Evolutionary conservation across 306 rosid species (phyloP), one percentile per base, ranked within the genome.

Genomic region (Adenanthera pavonina): DNA sequence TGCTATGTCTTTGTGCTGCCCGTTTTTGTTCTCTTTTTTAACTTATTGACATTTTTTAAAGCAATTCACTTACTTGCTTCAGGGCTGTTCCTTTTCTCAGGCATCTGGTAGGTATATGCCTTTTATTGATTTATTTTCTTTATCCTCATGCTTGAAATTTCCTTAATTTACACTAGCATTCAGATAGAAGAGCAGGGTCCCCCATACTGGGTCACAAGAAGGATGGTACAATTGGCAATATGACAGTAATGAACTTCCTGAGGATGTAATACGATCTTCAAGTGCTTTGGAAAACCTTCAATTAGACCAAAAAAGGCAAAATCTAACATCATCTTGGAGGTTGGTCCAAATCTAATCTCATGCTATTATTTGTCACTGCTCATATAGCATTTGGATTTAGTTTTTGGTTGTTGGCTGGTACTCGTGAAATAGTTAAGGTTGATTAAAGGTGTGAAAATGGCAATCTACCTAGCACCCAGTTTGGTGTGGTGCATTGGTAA

Each of bases 321-420:
- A 91, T 90, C 97, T 96, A 85, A 89, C 99, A 41, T 88, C 99
- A 25, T 96, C 99, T 59, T 96, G 99, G 98, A 89, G 97, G 99
- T 96, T 85, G 46, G 91, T 89, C 85, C 81, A 78, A 25, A 86
- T 78, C 57, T 81, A 69, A 19, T n/a, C 56, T 77, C 19, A 40
- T 52, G 5, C 41, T 30, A 60, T 77, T 20, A 14, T 17, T 54
- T 69, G 65, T 59, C 25, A 59, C 36, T 25, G 25, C 70, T 17
- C 2, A n/a, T 62, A 56, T 20, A 41, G 30, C 76, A 57, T 66
- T 68, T 75, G 14, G 40, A 40, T 52, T 64, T 40, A 34, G 48
- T 47, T 17, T 3, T n/a, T 13, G 34, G 14, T 70, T 12, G 7
- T 64, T 65, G 89, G 87, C 15, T 90, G 92, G 2, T 3, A 12